Conservation (phyloP, 2,329 filamentous ascomycete genomes). For the Aspergillus flavus region DNA sequence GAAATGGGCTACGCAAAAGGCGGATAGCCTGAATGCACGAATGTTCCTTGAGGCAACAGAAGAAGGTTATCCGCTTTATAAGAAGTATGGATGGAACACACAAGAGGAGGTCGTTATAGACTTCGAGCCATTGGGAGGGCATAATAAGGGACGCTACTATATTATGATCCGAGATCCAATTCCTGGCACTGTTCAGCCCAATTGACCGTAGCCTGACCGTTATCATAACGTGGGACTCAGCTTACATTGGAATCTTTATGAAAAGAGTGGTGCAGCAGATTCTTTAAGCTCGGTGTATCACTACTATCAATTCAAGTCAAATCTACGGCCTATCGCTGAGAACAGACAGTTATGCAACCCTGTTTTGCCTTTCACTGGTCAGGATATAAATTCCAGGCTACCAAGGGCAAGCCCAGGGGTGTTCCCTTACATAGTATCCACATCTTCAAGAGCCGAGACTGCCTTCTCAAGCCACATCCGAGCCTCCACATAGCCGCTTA, state of each 20-base stretch:
- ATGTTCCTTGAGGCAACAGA: slow-evolving; percentile 57
- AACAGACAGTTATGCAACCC: background rate
- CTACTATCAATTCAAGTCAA: background rate
- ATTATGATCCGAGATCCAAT: slow-evolving; percentile 8
- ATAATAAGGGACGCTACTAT: slow-evolving; percentile 9
- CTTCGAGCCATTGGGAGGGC: slow-evolving; percentile 29
- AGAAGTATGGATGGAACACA: slow-evolving; percentile 51
- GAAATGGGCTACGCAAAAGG: slow-evolving; percentile 51
- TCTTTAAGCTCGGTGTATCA: background rate
- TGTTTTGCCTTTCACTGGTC: background rate
- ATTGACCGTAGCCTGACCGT: background rate
- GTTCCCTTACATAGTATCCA: background rate
- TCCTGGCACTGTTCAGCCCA: background rate
- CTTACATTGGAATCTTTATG: background rate
- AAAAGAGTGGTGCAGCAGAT: background rate
- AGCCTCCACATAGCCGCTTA: background rate
- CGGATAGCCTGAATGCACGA: slow-evolving; percentile 48
- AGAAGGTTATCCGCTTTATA: slow-evolving; percentile 52
- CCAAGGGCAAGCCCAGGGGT: background rate
- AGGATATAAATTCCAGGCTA: background rate
- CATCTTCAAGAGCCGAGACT: no score
- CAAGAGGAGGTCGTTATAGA: slow-evolving; percentile 43
- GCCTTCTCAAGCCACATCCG: background rate
- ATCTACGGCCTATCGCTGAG: background rate
- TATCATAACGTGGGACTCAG: background rate